phyloP scores from a whole-genome alignment of 352 stramenopile species.

The Thraustochytrium aureum region DNA sequence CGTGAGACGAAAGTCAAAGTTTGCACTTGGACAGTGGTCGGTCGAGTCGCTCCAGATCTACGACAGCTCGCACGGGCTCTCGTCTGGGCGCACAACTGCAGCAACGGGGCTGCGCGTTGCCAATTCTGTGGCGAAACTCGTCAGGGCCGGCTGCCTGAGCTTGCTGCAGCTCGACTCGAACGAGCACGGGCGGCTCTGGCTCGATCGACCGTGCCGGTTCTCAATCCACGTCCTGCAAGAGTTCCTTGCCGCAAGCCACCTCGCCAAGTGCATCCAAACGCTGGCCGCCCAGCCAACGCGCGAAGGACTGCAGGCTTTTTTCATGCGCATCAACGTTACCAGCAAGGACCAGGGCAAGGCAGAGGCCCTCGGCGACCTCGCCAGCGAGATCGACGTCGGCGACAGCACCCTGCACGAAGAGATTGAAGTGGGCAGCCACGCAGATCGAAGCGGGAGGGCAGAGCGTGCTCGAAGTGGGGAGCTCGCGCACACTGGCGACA shows the following conservation, averaged over 20 bases:
- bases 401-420: too few species aligned
- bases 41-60: neutral
- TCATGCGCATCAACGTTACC: neutral
- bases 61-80: neutral
- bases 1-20: neutral
- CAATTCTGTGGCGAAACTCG: slow-evolving; percentile 17
- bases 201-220: slow-evolving; percentile 17
- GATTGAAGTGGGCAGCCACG: too few species aligned
- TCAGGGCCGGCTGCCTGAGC: slow-evolving; percentile 1
- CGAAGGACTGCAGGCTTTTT: too few species aligned
- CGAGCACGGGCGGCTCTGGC: slow-evolving; percentile 16
- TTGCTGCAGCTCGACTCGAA: slow-evolving; percentile 9
- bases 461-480: too few species aligned
- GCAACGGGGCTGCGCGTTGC: neutral
- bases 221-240: slow-evolving; percentile 49
- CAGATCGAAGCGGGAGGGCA: too few species aligned
- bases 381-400: too few species aligned
- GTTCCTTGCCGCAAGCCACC: slow-evolving; percentile 3
- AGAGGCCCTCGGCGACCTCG: too few species aligned
- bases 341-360: neutral
- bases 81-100: neutral
- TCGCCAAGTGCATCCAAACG: neutral
- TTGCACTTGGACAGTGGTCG: slow-evolving; percentile 6
- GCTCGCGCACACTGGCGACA: too few species aligned
- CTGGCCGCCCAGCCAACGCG: neutral